Evolutionary conservation across 1,284 basidiomycete species (phyloP), one percentile per base, ranked within the genome.

Genomic region (Laetiporus sulphureus): DNA sequence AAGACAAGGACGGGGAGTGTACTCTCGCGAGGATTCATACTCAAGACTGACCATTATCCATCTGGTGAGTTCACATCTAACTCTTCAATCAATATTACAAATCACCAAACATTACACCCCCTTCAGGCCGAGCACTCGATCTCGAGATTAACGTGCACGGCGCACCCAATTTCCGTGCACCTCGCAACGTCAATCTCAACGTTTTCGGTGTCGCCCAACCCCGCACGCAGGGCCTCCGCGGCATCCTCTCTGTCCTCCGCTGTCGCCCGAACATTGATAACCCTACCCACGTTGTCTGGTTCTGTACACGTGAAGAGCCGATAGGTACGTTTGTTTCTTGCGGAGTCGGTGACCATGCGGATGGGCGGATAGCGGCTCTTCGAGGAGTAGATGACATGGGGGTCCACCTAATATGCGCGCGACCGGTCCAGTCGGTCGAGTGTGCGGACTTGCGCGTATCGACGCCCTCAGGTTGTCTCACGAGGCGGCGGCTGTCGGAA

Each of bases 161-260:
- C 27, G 95, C 95, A 16, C 94, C 95, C 3, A 97, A 98, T 66
- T 98, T 99, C 60, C 76, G 96, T 47, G 82, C 88, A 36, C 84
- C 85, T 18, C 71, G 79, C 42, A 75, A 80, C 36, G 82, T 79
- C 32, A 77, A 78, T 48, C 71, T 95, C 36, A 92, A 93, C 50
- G 90, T 97, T 2, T 96, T 87, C 59, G 94, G 92, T 15, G 87
- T 85, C 5, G 96, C 96, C 1, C 96, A 99, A 60, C 96, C 96
- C 11, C 91, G 94, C 3, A 82, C 91, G 0, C 85, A 93, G 48
- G 96, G 96, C 15, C 72, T 99, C 12, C 78, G 91, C 45, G 93
- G 92, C 1, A 91, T 99, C 40, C 70, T 99, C 4, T 91, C 91
- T 18, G 75, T 95, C 5, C 74, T 99, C 5, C 75, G 83, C 20